Percentiles rank a stretch among this genome's conserved stretches.
These are phyloP conservation scores for Millerago galiae DNA, from an alignment of 805 yeast species.

Conservation along the genomic window DNA sequence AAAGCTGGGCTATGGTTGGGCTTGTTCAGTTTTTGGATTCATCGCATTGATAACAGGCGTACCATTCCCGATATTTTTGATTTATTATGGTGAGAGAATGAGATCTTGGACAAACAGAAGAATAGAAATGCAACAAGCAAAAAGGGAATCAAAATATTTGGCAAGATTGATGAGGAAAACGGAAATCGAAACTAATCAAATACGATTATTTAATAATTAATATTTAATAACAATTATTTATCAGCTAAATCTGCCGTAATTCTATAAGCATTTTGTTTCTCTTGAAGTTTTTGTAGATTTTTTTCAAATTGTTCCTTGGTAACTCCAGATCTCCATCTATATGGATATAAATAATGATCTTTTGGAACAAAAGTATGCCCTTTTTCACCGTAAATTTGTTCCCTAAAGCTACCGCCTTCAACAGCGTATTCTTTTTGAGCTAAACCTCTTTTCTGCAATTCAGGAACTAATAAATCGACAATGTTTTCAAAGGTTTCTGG, in stretches of 20 bases:
- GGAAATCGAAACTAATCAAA: background rate
- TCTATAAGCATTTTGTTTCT: background rate
- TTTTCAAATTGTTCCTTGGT: constrained; percentile 24
- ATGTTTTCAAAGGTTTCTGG: constrained; percentile 37
- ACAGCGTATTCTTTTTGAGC: constrained; percentile 27
- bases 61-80: constrained; percentile 58
- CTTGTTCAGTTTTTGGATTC: constrained; percentile 54
- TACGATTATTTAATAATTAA: background rate
- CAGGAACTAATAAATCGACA: constrained; percentile 32
- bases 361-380: constrained; percentile 10
- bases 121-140: constrained; percentile 40
- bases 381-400: constrained; percentile 25
- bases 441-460: constrained; percentile 21
- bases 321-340: constrained; percentile 21
- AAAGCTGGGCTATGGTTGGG: constrained; percentile 62
- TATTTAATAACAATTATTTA: background rate
- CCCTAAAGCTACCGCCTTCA: constrained; percentile 28
- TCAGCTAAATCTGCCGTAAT: constrained; percentile 10
- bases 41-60: constrained; percentile 50
- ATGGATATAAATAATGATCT: constrained; percentile 15
- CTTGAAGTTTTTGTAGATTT: background rate
- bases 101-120: constrained; percentile 49
- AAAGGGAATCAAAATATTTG: constrained; percentile 36
- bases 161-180: constrained; percentile 23
- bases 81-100: constrained; percentile 46